Evolutionary conservation across 306 rosid genomes (phyloP).

Genomic region (Quercus glauca): DNA sequence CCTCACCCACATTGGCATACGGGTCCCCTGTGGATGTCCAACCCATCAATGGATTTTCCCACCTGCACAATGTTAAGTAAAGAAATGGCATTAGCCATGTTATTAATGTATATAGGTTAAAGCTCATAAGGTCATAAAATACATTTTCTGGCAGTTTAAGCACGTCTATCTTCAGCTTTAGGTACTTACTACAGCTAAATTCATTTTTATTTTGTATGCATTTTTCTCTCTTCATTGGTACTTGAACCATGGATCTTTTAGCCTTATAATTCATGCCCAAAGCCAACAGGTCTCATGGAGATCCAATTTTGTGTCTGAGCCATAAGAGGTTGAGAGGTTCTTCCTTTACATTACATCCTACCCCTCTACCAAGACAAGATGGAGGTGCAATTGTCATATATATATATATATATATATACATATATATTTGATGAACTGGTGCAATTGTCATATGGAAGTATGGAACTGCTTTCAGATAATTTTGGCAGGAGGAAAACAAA

Average conservation of each 20-base stretch:
- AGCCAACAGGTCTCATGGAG: not conserved
- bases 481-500: not conserved
- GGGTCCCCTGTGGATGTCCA: conserved; percentile 50
- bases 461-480: not conserved
- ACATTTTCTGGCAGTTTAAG: not conserved
- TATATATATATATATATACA: too few species aligned
- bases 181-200: not conserved
- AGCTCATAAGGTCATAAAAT: not conserved
- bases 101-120: not conserved
- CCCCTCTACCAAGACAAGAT: not conserved
- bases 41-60: conserved; percentile 50
- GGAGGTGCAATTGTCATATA: not conserved
- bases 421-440: not conserved
- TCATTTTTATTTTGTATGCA: not conserved
- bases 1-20: conserved; percentile 44
- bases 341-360: not conserved
- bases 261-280: not conserved
- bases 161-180: not conserved
- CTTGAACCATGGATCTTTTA: not conserved
- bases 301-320: not conserved
- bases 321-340: not conserved
- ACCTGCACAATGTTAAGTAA: conserved; percentile 15
- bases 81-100: not conserved
- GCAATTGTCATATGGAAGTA: not conserved
- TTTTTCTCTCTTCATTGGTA: not conserved